Evolutionary conservation across 1,139 yeast species (phyloP).

Genomic region (Candida sanyaensis): DNA sequence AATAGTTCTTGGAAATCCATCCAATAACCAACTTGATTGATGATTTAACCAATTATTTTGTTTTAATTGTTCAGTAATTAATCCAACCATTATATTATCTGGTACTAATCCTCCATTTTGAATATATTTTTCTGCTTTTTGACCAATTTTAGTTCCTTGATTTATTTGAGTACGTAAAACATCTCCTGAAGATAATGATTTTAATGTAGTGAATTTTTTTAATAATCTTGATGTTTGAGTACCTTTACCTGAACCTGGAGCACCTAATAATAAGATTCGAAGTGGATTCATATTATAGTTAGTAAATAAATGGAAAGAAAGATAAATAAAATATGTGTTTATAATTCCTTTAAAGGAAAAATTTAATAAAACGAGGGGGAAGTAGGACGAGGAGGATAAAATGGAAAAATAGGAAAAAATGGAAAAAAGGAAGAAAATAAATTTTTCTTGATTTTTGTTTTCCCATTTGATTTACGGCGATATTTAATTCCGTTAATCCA

Average conservation of each 20-base stretch:
- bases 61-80: slow-evolving; percentile 55
- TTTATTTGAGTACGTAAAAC: slow-evolving; percentile 69
- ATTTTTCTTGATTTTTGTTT: too few relatives aligned
- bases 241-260: slow-evolving; percentile 96
- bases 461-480: too few relatives aligned
- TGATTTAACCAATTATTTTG: slow-evolving; percentile 47
- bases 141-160: slow-evolving; percentile 56
- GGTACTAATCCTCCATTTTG: slow-evolving; percentile 71
- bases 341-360: too few relatives aligned
- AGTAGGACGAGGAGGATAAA: too few relatives aligned
- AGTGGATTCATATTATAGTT: slow-evolving; percentile 40
- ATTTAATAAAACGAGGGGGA: too few relatives aligned
- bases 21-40: slow-evolving; percentile 68
- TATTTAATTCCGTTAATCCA: too few relatives aligned
- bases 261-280: slow-evolving; percentile 75
- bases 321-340: too few relatives aligned
- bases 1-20: slow-evolving; percentile 87
- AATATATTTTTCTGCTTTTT: slow-evolving; percentile 57
- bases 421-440: too few relatives aligned
- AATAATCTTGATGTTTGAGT: slow-evolving; percentile 74
- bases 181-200: slow-evolving; percentile 82
- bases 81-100: slow-evolving; percentile 62
- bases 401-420: too few relatives aligned
- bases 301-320: background rate
- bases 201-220: slow-evolving; percentile 49